These are phyloP conservation scores for Alternaria brassicae DNA, from an alignment of 2,329 filamentous ascomycete species.

Conservation along the genomic window DNA sequence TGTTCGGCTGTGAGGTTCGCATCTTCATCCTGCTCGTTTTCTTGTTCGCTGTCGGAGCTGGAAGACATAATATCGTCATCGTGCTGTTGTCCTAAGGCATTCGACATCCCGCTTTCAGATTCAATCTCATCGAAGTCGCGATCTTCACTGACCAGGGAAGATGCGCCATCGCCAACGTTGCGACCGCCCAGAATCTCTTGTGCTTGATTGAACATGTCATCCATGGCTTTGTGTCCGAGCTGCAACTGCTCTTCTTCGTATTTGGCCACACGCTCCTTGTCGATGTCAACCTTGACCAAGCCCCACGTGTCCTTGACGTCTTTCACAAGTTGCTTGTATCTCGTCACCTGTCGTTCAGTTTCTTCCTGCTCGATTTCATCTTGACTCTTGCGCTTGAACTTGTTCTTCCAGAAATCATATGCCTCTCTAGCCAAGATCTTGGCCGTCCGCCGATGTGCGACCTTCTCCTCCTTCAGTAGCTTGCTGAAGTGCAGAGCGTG, in stretches of 20 bases:
- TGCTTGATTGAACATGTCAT: conserved; percentile 75
- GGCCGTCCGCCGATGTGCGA: conserved; percentile 75
- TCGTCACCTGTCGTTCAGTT: conserved; percentile 67
- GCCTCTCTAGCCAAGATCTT: conserved; percentile 82
- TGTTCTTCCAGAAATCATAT: conserved; percentile 74
- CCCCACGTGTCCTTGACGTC: conserved; percentile 69
- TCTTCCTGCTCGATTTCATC: conserved; percentile 86
- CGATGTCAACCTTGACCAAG: conserved; percentile 64
- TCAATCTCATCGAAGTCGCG: conserved; percentile 53
- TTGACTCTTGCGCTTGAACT: conserved; percentile 60
- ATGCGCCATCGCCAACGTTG: conserved; percentile 45
- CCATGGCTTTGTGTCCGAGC: conserved; percentile 68
- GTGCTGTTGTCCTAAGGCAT: conserved; percentile 49
- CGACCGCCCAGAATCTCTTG: conserved; percentile 54
- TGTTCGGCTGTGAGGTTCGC: conserved; percentile 74
- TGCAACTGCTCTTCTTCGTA: conserved; percentile 68
- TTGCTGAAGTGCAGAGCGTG: conserved; percentile 82
- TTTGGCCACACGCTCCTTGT: conserved; percentile 61
- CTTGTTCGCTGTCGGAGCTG: conserved; percentile 48
- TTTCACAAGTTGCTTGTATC: conserved; percentile 75
- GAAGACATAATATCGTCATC: conserved; percentile 53
- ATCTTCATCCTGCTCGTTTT: conserved; percentile 60
- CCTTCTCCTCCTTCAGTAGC: conserved; percentile 79
- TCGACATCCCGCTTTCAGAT: conserved; percentile 49
- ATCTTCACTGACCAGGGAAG: conserved; percentile 50